Percentiles rank a stretch among this genome's conserved stretches.
Conservation (phyloP, 1,139 yeast species). For the Pichia sp. region DNA sequence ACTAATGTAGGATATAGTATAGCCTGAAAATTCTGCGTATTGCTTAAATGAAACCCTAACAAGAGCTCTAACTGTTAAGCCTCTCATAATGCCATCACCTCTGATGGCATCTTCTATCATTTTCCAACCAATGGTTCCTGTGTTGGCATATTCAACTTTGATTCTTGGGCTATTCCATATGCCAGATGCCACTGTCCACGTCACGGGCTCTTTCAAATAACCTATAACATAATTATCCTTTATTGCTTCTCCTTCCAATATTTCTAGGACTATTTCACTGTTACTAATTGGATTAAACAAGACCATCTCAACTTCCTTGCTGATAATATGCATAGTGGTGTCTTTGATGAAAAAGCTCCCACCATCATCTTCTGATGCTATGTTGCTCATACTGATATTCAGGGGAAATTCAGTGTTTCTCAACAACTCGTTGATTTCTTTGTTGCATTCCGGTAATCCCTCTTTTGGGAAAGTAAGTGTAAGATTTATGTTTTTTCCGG, state of each 20-base stretch:
- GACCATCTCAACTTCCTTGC: constrained; percentile 45
- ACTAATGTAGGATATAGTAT: constrained; percentile 4
- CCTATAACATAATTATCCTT: constrained; percentile 42
- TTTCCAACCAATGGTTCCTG: constrained; percentile 40
- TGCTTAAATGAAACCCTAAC: constrained; percentile 34
- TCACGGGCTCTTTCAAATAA: constrained; percentile 33
- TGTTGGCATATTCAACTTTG: constrained; percentile 38
- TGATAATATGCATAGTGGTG: constrained; percentile 44
- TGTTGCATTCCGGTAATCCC: constrained; percentile 1
- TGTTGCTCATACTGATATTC: constrained; percentile 1
- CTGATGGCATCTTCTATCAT: constrained; percentile 42
- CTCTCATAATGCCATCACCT: constrained; percentile 42
- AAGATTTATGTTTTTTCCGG: constrained; percentile 20
- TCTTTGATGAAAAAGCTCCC: constrained; percentile 33
- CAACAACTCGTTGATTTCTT: constrained; percentile 2
- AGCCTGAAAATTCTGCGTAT: constrained; percentile 4
- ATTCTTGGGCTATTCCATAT: constrained; percentile 40
- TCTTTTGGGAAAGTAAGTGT: constrained; percentile 15
- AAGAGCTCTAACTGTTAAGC: constrained; percentile 28
- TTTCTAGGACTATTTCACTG: constrained; percentile 33
- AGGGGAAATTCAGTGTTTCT: constrained; percentile 2
- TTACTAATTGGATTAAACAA: constrained; percentile 47
- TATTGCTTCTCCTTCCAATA: constrained; percentile 40
- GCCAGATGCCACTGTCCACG: constrained; percentile 42
- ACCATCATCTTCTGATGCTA: constrained; percentile 3